These are phyloP conservation scores for Macrophomina phaseolina DNA, from an alignment of 2,329 filamentous ascomycete genomes.

Conservation along the genomic window DNA sequence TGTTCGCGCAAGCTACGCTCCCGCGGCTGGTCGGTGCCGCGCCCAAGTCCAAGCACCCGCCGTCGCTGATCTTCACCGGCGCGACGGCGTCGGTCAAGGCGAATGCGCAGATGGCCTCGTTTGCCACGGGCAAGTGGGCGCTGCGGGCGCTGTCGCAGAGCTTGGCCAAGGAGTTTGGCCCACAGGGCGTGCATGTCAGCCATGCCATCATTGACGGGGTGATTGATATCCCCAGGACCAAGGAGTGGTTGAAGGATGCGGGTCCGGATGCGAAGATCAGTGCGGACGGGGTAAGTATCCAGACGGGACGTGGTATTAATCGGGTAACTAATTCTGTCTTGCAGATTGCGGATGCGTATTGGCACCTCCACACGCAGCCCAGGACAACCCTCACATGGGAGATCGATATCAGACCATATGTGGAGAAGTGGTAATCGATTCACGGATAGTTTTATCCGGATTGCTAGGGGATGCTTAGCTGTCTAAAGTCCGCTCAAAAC, in stretches of 20 bases:
- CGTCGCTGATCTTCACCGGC: conserved; percentile 83
- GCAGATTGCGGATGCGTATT: conserved; percentile 86
- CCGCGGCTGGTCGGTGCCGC: conserved; percentile 66
- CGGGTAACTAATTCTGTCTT: conserved; percentile 27
- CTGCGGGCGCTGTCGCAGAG: conserved; percentile 75
- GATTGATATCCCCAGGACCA: conserved; percentile 79
- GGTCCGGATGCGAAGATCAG: conserved; percentile 71
- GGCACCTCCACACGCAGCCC: conserved; percentile 81
- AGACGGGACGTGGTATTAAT: conserved; percentile 8
- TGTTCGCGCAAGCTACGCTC: conserved; percentile 74
- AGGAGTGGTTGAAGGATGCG: conserved; percentile 62
- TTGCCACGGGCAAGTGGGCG: conserved; percentile 82
- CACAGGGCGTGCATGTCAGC: conserved; percentile 80
- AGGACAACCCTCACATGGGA: conserved; percentile 81
- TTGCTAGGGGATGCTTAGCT: not conserved
- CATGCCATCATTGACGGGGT: conserved; percentile 84
- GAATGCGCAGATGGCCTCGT: conserved; percentile 70
- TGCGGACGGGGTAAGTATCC: conserved; percentile 70
- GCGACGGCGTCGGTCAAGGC: conserved; percentile 81
- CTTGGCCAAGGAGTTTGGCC: conserved; percentile 82
- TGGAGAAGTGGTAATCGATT: conserved; percentile 75
- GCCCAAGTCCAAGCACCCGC: conserved; percentile 64
- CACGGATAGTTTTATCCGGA: not conserved
- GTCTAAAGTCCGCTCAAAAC: conserved; percentile 37
- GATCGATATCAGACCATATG: conserved; percentile 77